These are phyloP conservation scores for Nannizziopsis barbatae DNA, from an alignment of 2,329 filamentous ascomycete genomes.

Conservation along the genomic window DNA sequence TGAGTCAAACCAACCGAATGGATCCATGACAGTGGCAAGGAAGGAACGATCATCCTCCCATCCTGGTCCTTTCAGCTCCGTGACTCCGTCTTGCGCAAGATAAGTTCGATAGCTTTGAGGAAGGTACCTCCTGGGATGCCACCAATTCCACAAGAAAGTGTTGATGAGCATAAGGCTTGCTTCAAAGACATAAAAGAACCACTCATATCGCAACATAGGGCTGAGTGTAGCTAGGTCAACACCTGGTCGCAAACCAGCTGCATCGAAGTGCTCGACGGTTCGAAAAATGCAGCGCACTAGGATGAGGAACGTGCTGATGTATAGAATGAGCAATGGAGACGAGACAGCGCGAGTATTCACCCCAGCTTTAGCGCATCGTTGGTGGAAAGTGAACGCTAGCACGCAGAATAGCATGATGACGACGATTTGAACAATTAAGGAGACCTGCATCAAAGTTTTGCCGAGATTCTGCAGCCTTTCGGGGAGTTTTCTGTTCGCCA, in stretches of 20 bases:
- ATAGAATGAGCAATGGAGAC: slow-evolving; percentile 39
- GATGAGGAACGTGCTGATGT: slow-evolving; percentile 41
- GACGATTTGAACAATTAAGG: slow-evolving; percentile 41
- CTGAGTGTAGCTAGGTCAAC: slow-evolving; percentile 22
- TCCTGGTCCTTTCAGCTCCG: slow-evolving; percentile 4
- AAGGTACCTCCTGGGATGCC: slow-evolving; percentile 42
- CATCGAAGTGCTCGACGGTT: slow-evolving; percentile 44
- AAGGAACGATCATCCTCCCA: slow-evolving; percentile 6
- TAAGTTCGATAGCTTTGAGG: slow-evolving; percentile 41
- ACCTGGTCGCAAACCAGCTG: neutral
- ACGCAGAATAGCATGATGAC: slow-evolving; percentile 43
- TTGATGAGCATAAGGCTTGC: slow-evolving; percentile 43
- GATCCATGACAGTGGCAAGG: slow-evolving; percentile 2
- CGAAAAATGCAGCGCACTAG: slow-evolving; percentile 45
- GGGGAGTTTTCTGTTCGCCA: slow-evolving; percentile 41
- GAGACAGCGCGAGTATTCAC: slow-evolving; percentile 19
- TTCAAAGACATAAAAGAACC: slow-evolving; percentile 49
- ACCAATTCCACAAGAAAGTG: slow-evolving; percentile 39
- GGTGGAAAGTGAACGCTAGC: slow-evolving; percentile 10
- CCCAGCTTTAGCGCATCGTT: slow-evolving; percentile 24
- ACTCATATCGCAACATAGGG: slow-evolving; percentile 44
- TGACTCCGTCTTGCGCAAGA: slow-evolving; percentile 38
- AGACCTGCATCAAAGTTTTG: slow-evolving; percentile 38
- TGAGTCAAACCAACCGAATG: slow-evolving; percentile 1
- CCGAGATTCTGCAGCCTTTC: slow-evolving; percentile 36